These are phyloP conservation scores for Gomphus bonarii DNA, from an alignment of 1,284 basidiomycete species.

Conservation along the genomic window DNA sequence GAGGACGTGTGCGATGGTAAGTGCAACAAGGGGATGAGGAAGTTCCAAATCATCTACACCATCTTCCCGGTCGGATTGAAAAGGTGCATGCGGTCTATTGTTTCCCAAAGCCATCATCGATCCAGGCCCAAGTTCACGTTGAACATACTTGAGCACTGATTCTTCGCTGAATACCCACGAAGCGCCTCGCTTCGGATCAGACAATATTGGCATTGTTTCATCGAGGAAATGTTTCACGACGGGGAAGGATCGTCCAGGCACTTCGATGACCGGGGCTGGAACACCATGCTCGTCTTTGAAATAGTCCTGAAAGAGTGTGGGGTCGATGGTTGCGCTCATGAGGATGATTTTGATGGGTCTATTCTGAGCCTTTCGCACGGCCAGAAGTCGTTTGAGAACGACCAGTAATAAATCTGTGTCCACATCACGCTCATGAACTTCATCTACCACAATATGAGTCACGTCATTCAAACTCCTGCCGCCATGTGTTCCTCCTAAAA, in stretches of 20 bases:
- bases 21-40: constrained; percentile 75
- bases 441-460: constrained; percentile 90
- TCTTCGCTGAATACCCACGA: constrained; percentile 71
- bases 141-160: constrained; percentile 69
- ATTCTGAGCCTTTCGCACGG: constrained; percentile 63
- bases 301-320: constrained; percentile 81
- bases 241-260: constrained; percentile 91
- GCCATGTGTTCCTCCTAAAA: constrained; percentile 31
- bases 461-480: constrained; percentile 60
- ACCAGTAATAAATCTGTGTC: constrained; percentile 91
- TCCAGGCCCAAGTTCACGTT: constrained; percentile 49
- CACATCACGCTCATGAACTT: constrained; percentile 94
- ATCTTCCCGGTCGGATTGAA: background rate
- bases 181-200: constrained; percentile 25
- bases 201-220: constrained; percentile 56
- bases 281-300: constrained; percentile 58
- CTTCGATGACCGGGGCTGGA: constrained; percentile 69
- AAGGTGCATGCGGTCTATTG: background rate
- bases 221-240: constrained; percentile 79
- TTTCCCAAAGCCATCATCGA: background rate
- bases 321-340: constrained; percentile 96
- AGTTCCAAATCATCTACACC: constrained; percentile 63
- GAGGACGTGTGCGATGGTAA: constrained; percentile 76
- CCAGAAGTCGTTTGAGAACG: constrained; percentile 79
- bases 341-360: constrained; percentile 83